These are phyloP conservation scores for Daedaleopsis nitida DNA, from an alignment of 768 basidiomycete genomes.

Conservation along the genomic window DNA sequence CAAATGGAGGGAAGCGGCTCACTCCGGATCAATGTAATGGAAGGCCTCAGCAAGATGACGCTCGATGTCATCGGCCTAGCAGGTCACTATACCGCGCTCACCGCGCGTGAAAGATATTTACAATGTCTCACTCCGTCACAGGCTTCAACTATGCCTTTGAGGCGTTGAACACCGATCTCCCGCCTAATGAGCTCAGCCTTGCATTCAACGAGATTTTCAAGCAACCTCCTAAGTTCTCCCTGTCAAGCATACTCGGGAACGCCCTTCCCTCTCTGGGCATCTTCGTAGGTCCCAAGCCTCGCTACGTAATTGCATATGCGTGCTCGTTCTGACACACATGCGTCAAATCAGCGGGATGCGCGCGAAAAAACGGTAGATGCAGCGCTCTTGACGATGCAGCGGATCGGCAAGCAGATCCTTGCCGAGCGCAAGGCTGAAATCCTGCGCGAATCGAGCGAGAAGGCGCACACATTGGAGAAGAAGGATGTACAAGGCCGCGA, in stretches of 20 bases:
- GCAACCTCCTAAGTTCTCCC: background rate
- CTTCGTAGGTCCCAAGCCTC: conserved; percentile 7
- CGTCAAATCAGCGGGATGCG: conserved; percentile 6
- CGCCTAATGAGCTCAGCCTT: conserved; percentile 31
- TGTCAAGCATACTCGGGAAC: background rate
- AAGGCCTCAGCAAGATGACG: conserved; percentile 38
- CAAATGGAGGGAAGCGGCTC: conserved; percentile 29
- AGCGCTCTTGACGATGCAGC: conserved; percentile 23
- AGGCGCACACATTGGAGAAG: conserved; percentile 35
- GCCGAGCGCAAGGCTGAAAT: conserved; percentile 23
- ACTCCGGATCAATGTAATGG: conserved; percentile 33
- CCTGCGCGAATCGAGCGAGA: conserved; percentile 12
- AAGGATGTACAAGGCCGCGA: conserved; percentile 45
- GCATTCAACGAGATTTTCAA: conserved; percentile 32
- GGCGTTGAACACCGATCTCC: conserved; percentile 27
- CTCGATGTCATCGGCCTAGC: conserved; percentile 46
- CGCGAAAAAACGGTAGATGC: background rate
- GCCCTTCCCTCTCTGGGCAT: conserved; percentile 25
- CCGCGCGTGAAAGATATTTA: background rate
- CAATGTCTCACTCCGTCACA: background rate
- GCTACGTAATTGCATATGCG: background rate
- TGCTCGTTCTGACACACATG: background rate
- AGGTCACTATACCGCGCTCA: conserved; percentile 26
- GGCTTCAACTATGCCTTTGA: conserved; percentile 40
- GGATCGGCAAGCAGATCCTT: conserved; percentile 32